Evolutionary conservation across 2,329 filamentous ascomycete species (phyloP).

Genomic region (Xylariaceae sp.): DNA sequence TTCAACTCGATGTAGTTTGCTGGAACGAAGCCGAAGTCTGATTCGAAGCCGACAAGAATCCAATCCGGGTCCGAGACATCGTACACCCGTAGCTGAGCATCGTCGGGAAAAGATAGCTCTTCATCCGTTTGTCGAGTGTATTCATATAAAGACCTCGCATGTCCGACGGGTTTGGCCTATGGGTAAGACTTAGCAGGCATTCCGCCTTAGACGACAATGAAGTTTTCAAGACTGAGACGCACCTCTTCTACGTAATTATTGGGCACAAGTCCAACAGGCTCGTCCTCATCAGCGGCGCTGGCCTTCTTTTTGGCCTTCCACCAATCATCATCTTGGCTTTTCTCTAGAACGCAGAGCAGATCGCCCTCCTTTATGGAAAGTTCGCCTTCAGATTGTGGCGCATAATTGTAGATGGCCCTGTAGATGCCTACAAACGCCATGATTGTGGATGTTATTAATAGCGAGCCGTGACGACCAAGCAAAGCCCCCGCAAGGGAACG

Average conservation of each 20-base stretch:
- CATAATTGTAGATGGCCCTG: slow-evolving; percentile 88
- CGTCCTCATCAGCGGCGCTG: slow-evolving; percentile 75
- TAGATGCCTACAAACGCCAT: slow-evolving; percentile 95
- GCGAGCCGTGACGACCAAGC: slow-evolving; percentile 2
- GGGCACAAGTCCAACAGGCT: slow-evolving; percentile 83
- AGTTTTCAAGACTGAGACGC: slow-evolving; percentile 37
- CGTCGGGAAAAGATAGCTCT: slow-evolving; percentile 92
- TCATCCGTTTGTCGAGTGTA: slow-evolving; percentile 97
- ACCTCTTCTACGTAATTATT: slow-evolving; percentile 96
- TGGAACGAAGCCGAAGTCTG: slow-evolving; percentile 89
- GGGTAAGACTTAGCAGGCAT: slow-evolving; percentile 37
- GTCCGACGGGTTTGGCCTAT: slow-evolving; percentile 59
- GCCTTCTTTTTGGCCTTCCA: slow-evolving; percentile 96
- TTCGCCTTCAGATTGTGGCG: slow-evolving; percentile 79
- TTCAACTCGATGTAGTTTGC: slow-evolving; percentile 87
- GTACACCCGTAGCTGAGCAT: slow-evolving; percentile 75
- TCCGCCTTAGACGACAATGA: slow-evolving; percentile 36
- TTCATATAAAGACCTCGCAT: slow-evolving; percentile 93
- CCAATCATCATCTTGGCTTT: slow-evolving; percentile 74
- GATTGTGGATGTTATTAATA: slow-evolving; percentile 16
- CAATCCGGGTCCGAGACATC: slow-evolving; percentile 92
- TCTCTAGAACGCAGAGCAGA: slow-evolving; percentile 81
- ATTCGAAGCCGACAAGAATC: slow-evolving; percentile 81
- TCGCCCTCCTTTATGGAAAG: slow-evolving; percentile 80
- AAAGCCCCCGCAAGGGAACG: background rate